Conservation (phyloP, 2,329 filamentous ascomycete species). For the Tricladium varicosporioides region DNA sequence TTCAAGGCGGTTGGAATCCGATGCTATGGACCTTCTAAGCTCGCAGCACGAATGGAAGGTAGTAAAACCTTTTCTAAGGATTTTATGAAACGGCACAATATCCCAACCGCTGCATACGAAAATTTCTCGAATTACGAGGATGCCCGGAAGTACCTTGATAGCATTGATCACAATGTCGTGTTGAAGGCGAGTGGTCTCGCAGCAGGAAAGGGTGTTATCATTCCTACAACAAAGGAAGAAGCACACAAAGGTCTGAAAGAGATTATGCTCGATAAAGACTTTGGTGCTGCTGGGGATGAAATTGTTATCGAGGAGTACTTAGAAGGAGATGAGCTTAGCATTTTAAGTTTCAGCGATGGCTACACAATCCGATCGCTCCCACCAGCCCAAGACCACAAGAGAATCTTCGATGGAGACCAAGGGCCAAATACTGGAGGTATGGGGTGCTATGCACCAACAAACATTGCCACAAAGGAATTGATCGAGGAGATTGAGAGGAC, state of each 20-base stretch:
- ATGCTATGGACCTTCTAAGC: slow-evolving; percentile 77
- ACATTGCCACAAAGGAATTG: slow-evolving; percentile 70
- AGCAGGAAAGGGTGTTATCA: slow-evolving; percentile 92
- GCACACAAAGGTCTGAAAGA: slow-evolving; percentile 77
- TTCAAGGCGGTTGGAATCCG: slow-evolving; percentile 52
- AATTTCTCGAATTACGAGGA: slow-evolving; percentile 80
- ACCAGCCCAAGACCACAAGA: slow-evolving; percentile 95
- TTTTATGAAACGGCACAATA: slow-evolving; percentile 89
- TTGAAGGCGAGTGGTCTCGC: slow-evolving; percentile 94
- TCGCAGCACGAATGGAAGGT: slow-evolving; percentile 87
- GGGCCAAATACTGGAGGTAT: slow-evolving; percentile 96
- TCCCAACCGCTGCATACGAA: slow-evolving; percentile 87
- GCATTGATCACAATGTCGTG: slow-evolving; percentile 70
- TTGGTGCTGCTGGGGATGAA: slow-evolving; percentile 81
- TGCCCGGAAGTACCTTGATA: slow-evolving; percentile 72
- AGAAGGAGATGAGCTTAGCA: slow-evolving; percentile 86
- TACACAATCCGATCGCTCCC: slow-evolving; percentile 80
- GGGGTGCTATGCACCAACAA: slow-evolving; percentile 95
- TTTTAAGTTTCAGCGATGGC: slow-evolving; percentile 89
- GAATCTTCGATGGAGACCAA: slow-evolving; percentile 83
- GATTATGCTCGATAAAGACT: slow-evolving; percentile 87
- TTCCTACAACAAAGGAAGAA: slow-evolving; percentile 66
- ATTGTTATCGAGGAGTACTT: slow-evolving; percentile 96
- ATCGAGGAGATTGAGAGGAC: slow-evolving; percentile 75
- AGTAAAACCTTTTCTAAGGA: slow-evolving; percentile 98